phyloP scores from a whole-genome alignment of 2,329 filamentous ascomycete genomes.

The Juglanconis oblonga region DNA sequence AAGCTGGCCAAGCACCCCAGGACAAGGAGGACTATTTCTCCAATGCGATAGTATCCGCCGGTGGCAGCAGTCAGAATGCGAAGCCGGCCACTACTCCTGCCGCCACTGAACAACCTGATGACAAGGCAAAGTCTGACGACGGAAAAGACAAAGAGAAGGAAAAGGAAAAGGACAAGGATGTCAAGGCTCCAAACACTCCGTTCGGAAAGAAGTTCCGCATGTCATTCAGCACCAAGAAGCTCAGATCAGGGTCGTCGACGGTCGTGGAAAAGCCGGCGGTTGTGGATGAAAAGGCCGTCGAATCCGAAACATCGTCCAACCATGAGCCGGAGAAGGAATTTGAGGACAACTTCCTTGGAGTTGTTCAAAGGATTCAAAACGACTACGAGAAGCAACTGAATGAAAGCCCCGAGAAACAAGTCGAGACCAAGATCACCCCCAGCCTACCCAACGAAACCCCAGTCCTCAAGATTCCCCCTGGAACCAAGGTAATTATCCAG shows the following conservation, averaged over 20 bases:
- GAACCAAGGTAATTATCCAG: conserved; percentile 66
- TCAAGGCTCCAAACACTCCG: conserved; percentile 58
- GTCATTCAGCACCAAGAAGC: conserved; percentile 81
- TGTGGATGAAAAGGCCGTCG: conserved; percentile 73
- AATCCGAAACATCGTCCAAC: conserved; percentile 60
- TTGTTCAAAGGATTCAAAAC: conserved; percentile 68
- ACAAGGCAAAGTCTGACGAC: conserved; percentile 41
- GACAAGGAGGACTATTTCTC: conserved; percentile 79
- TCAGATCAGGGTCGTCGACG: conserved; percentile 64
- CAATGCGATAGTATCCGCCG: conserved; percentile 49
- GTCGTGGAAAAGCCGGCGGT: conserved; percentile 70
- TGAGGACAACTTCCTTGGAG: conserved; percentile 71
- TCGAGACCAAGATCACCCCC: conserved; percentile 66
- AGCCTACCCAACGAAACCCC: conserved; percentile 72
- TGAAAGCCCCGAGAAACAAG: conserved; percentile 48
- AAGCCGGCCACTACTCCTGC: conserved; percentile 48
- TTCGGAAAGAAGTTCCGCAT: conserved; percentile 83
- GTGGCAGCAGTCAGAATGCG: conserved; percentile 41
- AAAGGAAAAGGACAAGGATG: conserved; percentile 44
- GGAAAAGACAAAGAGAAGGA: conserved; percentile 45
- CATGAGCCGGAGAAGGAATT: conserved; percentile 63
- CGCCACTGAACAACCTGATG: conserved; percentile 39
- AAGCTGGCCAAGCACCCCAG: conserved; percentile 57
- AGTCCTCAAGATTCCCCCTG: conserved; percentile 67
- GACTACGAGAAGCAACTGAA: conserved; percentile 68